Conservation (phyloP, 129 eudicot species). For the Silybum marianum region DNA sequence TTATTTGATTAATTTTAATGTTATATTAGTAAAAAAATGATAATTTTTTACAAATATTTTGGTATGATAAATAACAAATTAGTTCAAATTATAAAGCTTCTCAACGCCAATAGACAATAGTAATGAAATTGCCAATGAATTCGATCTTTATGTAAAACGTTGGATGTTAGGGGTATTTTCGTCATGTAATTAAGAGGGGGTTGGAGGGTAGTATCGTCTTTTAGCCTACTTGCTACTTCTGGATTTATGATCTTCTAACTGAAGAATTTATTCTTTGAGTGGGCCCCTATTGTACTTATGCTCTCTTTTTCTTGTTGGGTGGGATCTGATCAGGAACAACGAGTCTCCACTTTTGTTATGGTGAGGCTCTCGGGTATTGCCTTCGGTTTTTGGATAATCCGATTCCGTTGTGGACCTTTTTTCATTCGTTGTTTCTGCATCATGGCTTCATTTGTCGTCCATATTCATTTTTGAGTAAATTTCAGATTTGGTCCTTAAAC, state of each 20-base stretch:
- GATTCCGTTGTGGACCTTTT: neutral
- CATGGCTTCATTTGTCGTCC: neutral
- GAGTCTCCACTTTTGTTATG: constrained; percentile 17
- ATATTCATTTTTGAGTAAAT: neutral
- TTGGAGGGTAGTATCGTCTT: constrained; percentile 12
- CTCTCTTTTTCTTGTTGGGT: constrained; percentile 4
- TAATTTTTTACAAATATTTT: too few relatives aligned
- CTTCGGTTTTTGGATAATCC: neutral
- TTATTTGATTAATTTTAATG: too few relatives aligned
- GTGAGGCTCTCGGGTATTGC: neutral
- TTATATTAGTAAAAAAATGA: too few relatives aligned
- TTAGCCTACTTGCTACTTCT: neutral
- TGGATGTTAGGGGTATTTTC: neutral
- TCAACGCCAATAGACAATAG: too few relatives aligned
- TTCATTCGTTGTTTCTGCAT: neutral
- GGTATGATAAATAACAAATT: too few relatives aligned
- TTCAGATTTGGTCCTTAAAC: neutral
- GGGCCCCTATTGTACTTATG: neutral
- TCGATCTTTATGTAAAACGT: too few relatives aligned
- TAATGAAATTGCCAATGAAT: too few relatives aligned
- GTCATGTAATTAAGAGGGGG: neutral
- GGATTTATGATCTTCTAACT: neutral
- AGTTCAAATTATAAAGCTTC: too few relatives aligned
- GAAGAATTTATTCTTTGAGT: constrained; percentile 7
- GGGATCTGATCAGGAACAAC: constrained; percentile 4